A percentile compares a stretch with the other conserved stretches of the same genome.
Conservation (phyloP, 2,329 filamentous ascomycete species). For the Talaromyces albobiverticillius region DNA sequence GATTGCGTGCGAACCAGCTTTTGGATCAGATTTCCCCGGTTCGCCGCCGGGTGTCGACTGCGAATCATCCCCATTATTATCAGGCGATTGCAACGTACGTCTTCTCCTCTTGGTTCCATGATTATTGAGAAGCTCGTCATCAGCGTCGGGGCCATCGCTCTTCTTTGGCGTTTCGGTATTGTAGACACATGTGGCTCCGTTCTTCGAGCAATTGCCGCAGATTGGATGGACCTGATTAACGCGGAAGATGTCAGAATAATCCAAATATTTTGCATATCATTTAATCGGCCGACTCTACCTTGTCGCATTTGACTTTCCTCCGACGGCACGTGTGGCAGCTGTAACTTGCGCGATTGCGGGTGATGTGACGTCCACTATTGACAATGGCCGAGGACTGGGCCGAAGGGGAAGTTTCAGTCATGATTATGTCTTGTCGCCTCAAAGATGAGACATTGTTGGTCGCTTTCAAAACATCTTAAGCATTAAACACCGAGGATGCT, state of each 20-base stretch:
- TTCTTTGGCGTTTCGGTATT: slow-evolving; percentile 30
- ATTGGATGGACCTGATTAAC: slow-evolving; percentile 38
- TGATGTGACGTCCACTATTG: slow-evolving; percentile 41
- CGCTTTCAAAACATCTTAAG: not conserved
- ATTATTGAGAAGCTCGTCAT: slow-evolving; percentile 19
- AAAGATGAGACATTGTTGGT: not conserved
- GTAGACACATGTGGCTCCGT: slow-evolving; percentile 42
- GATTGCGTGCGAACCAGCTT: slow-evolving; percentile 35
- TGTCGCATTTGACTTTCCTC: slow-evolving; percentile 49
- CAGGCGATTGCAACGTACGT: slow-evolving; percentile 24
- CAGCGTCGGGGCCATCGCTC: slow-evolving; percentile 17
- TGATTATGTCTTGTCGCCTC: not conserved
- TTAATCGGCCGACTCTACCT: slow-evolving; percentile 22
- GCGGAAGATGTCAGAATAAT: not conserved
- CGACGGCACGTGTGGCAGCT: slow-evolving; percentile 46
- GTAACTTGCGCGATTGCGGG: slow-evolving; percentile 46
- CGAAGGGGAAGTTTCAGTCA: slow-evolving; percentile 1
- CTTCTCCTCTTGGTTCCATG: slow-evolving; percentile 37
- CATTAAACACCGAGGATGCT: not conserved
- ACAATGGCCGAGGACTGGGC: not conserved
- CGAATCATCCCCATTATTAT: slow-evolving; percentile 32
- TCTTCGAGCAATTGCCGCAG: slow-evolving; percentile 46
- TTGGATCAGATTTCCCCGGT: slow-evolving; percentile 24
- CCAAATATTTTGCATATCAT: not conserved
- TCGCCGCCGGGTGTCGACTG: slow-evolving; percentile 32